Conservation (phyloP, 345 rosid species). For the Pistacia integerrima region DNA sequence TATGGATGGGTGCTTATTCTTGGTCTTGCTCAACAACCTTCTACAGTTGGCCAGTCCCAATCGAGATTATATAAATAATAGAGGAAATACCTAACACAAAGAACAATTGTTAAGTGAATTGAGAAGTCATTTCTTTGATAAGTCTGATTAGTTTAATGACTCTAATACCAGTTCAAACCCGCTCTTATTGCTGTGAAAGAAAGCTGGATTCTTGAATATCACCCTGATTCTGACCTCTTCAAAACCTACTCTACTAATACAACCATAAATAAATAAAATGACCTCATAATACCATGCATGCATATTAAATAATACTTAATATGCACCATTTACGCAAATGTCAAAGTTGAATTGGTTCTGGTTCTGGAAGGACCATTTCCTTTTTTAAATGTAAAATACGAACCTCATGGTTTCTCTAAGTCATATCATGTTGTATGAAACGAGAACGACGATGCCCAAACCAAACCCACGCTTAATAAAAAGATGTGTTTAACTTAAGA, state of each 20-base stretch:
- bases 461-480: neutral
- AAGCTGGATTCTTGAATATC: neutral
- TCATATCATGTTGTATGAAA: no score
- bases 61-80: slow-evolving; percentile 15
- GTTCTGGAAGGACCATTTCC: neutral
- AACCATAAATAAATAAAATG: neutral
- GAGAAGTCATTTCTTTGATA: neutral
- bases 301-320: no score
- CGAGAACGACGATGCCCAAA: no score
- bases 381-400: no score
- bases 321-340: neutral
- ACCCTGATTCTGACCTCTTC: slow-evolving; percentile 21
- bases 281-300: neutral
- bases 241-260: slow-evolving; percentile 27
- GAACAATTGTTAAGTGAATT: neutral
- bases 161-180: slow-evolving; percentile 22
- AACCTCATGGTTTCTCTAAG: neutral
- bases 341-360: neutral
- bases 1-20: neutral
- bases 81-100: slow-evolving; percentile 27
- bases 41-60: slow-evolving; percentile 32
- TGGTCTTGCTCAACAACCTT: slow-evolving; percentile 44
- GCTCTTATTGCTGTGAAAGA: slow-evolving; percentile 12
- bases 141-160: slow-evolving; percentile 16
- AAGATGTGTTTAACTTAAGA: neutral